Evolutionary conservation across 73 alveolate genomes (phyloP), one percentile per base, ranked within the genome.

Genomic region (Effrenium voratum): DNA sequence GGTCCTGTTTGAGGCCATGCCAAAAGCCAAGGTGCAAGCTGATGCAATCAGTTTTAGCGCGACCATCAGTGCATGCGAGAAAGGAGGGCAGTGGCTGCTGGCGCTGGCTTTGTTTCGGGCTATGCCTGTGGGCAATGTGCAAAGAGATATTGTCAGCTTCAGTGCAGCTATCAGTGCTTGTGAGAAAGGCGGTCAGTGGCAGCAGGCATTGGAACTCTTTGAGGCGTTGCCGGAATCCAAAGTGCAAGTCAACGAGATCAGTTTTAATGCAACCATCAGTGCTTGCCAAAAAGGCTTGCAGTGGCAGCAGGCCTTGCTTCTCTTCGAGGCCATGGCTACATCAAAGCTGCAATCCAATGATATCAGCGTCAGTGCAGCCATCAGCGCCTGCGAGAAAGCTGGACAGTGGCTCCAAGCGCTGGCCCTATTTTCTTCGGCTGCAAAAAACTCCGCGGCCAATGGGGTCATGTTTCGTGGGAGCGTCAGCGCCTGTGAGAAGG

Each of bases 331-430:
- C 72, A 32, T 32, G 2, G 8, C 47, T 70, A 10, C 45, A 13
- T 36, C 30, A 44, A 36, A 30, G 8, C 13, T 30, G 10, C 34
- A 19, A 12, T 46, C 82, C 22, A 70, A 70, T 70, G 82, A 26
- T 28, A 34, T 70, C 82, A 70, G 82, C 82, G n/a, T 70, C 82
- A 70, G 24, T 30, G 38, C 49, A 16, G 82, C 82, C 3, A 70
- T 70, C 47, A 70, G 82, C 47, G 82, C 82, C 49, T 70, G 82
- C 24, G 82, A 70, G 47, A 70, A 70, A 46, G 82, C 34, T 8
- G 50, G 34, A 13, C 34, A 70, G 47, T 70, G 82, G 82, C 82
- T 26, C 24, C 15, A 26, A 46, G 82, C 82, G 24, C 82, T 70
- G 45, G 49, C n/a, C 28, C 47, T 70, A 8, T 10, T 70, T n/a